Conservation (phyloP, 495 filamentous ascomycete species). For the Diplogelasinospora grovesii region DNA sequence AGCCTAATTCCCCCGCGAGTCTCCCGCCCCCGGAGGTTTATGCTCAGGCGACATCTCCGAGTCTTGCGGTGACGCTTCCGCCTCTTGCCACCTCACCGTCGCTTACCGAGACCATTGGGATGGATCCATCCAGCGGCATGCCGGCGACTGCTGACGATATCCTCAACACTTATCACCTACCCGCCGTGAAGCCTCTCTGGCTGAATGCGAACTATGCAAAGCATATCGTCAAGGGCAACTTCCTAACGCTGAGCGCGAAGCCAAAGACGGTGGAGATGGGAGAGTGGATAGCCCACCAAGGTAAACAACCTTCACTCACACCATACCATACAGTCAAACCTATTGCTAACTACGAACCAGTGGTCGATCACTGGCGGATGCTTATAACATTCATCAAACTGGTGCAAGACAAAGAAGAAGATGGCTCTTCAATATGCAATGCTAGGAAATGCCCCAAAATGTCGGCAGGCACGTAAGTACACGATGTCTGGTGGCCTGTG, state of each 20-base stretch:
- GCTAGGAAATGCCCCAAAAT: slow-evolving; percentile 76
- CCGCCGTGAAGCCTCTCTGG: slow-evolving; percentile 31
- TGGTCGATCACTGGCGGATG: slow-evolving; percentile 83
- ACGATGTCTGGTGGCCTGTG: slow-evolving; percentile 5
- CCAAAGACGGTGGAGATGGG: slow-evolving; percentile 88
- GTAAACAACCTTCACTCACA: slow-evolving; percentile 41
- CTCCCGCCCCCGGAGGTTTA: slow-evolving; percentile 11
- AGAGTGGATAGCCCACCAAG: slow-evolving; percentile 93
- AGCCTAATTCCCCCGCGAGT: slow-evolving; percentile 1
- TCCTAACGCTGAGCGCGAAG: slow-evolving; percentile 85
- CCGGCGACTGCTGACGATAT: slow-evolving; percentile 39
- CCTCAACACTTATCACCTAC: slow-evolving; percentile 47
- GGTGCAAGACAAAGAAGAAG: slow-evolving; percentile 71
- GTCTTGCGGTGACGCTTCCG: slow-evolving; percentile 22
- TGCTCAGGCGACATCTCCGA: slow-evolving; percentile 11
- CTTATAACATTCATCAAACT: slow-evolving; percentile 75
- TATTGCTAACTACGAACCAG: slow-evolving; percentile 35
- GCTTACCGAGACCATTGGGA: slow-evolving; percentile 28
- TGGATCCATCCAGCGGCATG: slow-evolving; percentile 27
- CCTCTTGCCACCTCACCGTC: slow-evolving; percentile 27
- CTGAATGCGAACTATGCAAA: slow-evolving; percentile 67
- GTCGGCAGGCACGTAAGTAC: slow-evolving; percentile 79
- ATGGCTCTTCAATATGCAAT: slow-evolving; percentile 74
- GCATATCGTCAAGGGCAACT: slow-evolving; percentile 91
- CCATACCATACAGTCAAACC: not conserved